These are phyloP conservation scores for Claviceps sp. DNA, from an alignment of 2,329 filamentous ascomycete genomes.

Conservation along the genomic window DNA sequence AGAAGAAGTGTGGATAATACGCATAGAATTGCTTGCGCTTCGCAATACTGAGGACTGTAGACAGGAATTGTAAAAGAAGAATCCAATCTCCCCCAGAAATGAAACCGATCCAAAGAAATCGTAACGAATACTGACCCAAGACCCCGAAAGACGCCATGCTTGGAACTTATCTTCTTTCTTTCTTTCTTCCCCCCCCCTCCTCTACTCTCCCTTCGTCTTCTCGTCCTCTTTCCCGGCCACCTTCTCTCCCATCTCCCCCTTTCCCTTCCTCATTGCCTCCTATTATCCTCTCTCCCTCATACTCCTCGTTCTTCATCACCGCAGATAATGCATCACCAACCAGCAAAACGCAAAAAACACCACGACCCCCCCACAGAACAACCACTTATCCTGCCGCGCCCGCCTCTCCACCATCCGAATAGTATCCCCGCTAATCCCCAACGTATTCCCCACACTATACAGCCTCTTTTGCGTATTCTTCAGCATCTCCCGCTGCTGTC, in stretches of 20 bases:
- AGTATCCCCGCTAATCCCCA: slow-evolving; percentile 88
- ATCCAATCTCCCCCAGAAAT: no score
- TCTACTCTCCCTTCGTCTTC: not conserved
- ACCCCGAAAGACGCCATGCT: slow-evolving; percentile 8
- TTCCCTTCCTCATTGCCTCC: not conserved
- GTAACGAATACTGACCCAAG: not conserved
- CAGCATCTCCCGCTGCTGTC: slow-evolving; percentile 82
- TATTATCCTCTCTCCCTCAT: not conserved
- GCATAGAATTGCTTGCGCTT: not conserved
- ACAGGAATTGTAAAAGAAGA: no score
- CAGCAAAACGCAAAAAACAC: slow-evolving; percentile 88
- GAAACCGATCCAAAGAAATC: no score
- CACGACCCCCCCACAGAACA: slow-evolving; percentile 78
- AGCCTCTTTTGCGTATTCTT: slow-evolving; percentile 87
- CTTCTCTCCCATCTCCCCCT: not conserved
- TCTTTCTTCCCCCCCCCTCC: not conserved
- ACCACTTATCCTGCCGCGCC: slow-evolving; percentile 94
- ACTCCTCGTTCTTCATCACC: slow-evolving; percentile 20
- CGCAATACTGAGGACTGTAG: no score
- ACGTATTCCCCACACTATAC: slow-evolving; percentile 85
- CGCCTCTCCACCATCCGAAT: slow-evolving; percentile 92
- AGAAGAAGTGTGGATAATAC: slow-evolving; percentile 8
- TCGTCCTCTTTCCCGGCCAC: not conserved
- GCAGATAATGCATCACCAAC: slow-evolving; percentile 73
- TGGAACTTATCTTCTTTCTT: not conserved